A percentile compares a stretch with the other conserved stretches of the same genome.
Evolutionary conservation across 805 yeast species (phyloP).

Genomic region (Priceomyces carsonii): DNA sequence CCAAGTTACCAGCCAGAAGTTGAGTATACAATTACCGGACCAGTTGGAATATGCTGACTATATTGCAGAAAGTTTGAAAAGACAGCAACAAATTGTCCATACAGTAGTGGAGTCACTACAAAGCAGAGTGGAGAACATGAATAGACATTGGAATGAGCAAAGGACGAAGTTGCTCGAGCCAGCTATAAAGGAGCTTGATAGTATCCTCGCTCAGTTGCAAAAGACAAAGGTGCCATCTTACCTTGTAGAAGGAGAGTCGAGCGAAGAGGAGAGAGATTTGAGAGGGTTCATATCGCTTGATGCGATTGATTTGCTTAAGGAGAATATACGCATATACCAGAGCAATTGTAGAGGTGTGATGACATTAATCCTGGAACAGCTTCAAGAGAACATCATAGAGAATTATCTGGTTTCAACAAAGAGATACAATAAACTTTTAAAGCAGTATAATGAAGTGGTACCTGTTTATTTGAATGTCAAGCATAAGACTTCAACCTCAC

Average conservation of each 20-base stretch:
- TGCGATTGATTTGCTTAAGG: conserved; percentile 25
- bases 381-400: conserved; percentile 15
- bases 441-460: conserved; percentile 19
- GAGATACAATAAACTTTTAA: conserved; percentile 12
- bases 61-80: conserved; percentile 15
- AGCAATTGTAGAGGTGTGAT: conserved; percentile 24
- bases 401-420: conserved; percentile 16
- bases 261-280: conserved; percentile 10
- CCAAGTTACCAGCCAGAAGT: conserved; percentile 20
- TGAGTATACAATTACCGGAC: conserved; percentile 25
- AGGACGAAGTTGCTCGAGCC: conserved; percentile 19
- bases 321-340: conserved; percentile 27
- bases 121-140: conserved; percentile 7
- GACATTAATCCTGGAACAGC: conserved; percentile 14
- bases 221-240: conserved; percentile 30
- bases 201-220: conserved; percentile 22
- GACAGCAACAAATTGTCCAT: conserved; percentile 14
- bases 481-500: conserved; percentile 7
- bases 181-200: conserved; percentile 23
- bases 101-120: conserved; percentile 17
- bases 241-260: conserved; percentile 7
- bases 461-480: conserved; percentile 17
- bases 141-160: conserved; percentile 9
- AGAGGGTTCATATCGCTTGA: conserved; percentile 36
- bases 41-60: conserved; percentile 16